Percentiles rank a stretch among this genome's conserved stretches.
phyloP scores from a whole-genome alignment of 179 eudicot genomes.

The Spinacia oleracea region DNA sequence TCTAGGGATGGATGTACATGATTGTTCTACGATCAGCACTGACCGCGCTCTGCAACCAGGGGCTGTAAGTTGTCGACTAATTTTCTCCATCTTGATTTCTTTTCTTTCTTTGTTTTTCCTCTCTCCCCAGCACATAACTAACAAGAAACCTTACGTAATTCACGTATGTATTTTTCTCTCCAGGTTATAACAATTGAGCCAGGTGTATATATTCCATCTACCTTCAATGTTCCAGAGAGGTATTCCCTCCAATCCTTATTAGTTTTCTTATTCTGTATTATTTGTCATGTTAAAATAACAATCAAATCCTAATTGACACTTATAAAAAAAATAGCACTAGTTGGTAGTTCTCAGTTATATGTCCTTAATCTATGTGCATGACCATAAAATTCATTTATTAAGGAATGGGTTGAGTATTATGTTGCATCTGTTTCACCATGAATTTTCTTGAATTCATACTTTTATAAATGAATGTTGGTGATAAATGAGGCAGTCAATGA shows the following conservation, averaged over 20 bases:
- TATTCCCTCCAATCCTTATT: conserved; percentile 19
- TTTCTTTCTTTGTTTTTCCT: not conserved
- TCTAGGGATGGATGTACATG: conserved; percentile 98
- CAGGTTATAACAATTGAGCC: conserved; percentile 98
- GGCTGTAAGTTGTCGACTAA: conserved; percentile 54
- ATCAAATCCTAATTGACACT: not conserved
- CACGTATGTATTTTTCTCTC: not conserved
- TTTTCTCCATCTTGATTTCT: conserved; percentile 4
- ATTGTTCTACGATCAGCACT: conserved; percentile 67
- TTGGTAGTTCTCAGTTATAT: not conserved
- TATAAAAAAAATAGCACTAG: too few species aligned
- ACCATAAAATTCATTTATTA: not conserved
- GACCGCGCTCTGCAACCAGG: conserved; percentile 80
- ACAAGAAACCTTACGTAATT: not conserved
- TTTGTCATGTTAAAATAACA: not conserved
- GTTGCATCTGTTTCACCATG: not conserved
- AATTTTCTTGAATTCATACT: not conserved
- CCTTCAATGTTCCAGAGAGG: conserved; percentile 71
- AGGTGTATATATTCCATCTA: conserved; percentile 79
- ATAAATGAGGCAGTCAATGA: not conserved
- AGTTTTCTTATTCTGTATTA: not conserved
- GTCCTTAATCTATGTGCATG: not conserved
- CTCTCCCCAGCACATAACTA: not conserved
- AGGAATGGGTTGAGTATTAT: not conserved
- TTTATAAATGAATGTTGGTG: not conserved